A percentile compares a stretch with the other conserved stretches of the same genome.
Conservation (phyloP, 306 rosid genomes). For the Quillaja saponaria region DNA sequence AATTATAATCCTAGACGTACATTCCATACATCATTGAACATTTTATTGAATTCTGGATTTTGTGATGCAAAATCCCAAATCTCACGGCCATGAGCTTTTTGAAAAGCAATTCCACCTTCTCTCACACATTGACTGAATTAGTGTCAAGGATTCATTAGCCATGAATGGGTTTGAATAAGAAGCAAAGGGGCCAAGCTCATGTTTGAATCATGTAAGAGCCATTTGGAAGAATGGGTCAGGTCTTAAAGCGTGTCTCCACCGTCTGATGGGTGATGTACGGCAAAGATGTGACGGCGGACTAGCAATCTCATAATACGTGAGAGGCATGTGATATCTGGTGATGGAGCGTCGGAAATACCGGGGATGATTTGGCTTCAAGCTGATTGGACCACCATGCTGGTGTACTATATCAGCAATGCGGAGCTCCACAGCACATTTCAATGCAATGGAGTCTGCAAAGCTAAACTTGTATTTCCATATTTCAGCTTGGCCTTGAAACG, state of each 20-base stretch:
- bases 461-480: conserved; percentile 44
- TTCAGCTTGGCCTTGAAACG: conserved; percentile 42
- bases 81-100: conserved; percentile 32
- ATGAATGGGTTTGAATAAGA: conserved; percentile 23
- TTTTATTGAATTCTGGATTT: conserved; percentile 29
- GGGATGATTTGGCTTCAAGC: conserved; percentile 37
- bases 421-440: conserved; percentile 47
- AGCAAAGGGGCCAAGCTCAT: conserved; percentile 29
- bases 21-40: conserved; percentile 46
- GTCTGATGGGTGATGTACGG: conserved; percentile 9
- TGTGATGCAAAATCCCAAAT: conserved; percentile 36
- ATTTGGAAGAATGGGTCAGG: conserved; percentile 24
- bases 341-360: conserved; percentile 1
- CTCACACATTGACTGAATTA: conserved; percentile 32
- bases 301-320: conserved; percentile 41
- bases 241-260: conserved; percentile 31
- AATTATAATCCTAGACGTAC: conserved; percentile 22
- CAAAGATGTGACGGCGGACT: conserved; percentile 36
- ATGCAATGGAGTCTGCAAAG: conserved; percentile 44
- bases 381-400: conserved; percentile 29
- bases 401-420: conserved; percentile 43
- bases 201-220: conserved; percentile 33
- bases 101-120: conserved; percentile 29
- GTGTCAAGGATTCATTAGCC: conserved; percentile 30
- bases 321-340: conserved; percentile 37